Conservation (phyloP, 2,329 filamentous ascomycete species). For the Xylariales sp. region DNA sequence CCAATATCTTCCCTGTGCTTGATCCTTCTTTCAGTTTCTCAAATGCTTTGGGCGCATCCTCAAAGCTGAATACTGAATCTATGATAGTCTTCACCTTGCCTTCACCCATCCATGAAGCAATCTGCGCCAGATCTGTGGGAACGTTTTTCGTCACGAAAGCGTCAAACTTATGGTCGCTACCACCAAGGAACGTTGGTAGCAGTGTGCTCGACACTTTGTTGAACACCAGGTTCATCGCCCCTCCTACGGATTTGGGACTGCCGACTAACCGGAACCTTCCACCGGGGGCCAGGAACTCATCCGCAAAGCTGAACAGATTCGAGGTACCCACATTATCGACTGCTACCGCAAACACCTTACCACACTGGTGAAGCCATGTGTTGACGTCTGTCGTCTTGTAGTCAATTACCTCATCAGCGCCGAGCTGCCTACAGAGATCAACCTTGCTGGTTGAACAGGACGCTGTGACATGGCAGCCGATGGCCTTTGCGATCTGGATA, state of each 20-base stretch:
- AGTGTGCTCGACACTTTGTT: slow-evolving; percentile 17
- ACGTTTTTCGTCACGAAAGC: slow-evolving; percentile 31
- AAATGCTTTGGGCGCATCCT: slow-evolving; percentile 53
- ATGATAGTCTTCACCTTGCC: slow-evolving; percentile 53
- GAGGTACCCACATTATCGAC: slow-evolving; percentile 53
- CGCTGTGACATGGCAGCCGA: slow-evolving; percentile 53
- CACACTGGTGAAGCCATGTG: slow-evolving; percentile 36
- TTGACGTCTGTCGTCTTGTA: slow-evolving; percentile 46
- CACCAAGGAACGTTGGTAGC: slow-evolving; percentile 30
- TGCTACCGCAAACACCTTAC: slow-evolving; percentile 43
- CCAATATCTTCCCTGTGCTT: slow-evolving; percentile 55
- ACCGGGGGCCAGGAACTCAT: slow-evolving; percentile 42
- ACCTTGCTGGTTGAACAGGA: slow-evolving; percentile 53
- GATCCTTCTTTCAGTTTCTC: slow-evolving; percentile 51
- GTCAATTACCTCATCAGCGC: slow-evolving; percentile 59
- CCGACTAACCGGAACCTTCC: slow-evolving; percentile 52
- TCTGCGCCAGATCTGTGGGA: slow-evolving; percentile 38
- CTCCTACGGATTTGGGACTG: too few species aligned
- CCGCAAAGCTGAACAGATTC: slow-evolving; percentile 47
- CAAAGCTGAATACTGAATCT: slow-evolving; percentile 51
- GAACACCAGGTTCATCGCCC: slow-evolving; percentile 13
- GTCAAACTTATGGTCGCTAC: slow-evolving; percentile 35
- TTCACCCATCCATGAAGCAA: slow-evolving; percentile 52
- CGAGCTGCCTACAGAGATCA: slow-evolving; percentile 49
- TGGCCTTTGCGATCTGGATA: slow-evolving; percentile 57